Conservation (phyloP, 2,329 filamentous ascomycete species). For the Periconia sp. region DNA sequence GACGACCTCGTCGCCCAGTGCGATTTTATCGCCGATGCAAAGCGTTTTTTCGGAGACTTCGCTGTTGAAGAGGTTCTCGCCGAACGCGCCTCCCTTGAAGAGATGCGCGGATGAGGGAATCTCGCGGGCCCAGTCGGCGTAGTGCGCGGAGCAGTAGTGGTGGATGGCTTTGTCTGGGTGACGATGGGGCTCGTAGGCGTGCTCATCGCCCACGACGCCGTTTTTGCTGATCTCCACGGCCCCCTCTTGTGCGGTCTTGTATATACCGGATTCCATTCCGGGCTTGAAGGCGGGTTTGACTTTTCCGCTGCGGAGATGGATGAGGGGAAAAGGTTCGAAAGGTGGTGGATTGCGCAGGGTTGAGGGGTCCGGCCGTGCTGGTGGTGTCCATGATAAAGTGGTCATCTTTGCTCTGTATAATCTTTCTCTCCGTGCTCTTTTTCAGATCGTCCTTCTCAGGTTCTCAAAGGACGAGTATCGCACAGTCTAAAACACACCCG, state of each 20-base stretch:
- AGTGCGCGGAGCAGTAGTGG: slow-evolving; percentile 63
- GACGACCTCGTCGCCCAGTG: slow-evolving; percentile 52
- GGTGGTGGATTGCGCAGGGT: slow-evolving; percentile 22
- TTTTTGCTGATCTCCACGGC: slow-evolving; percentile 51
- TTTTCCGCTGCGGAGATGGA: slow-evolving; percentile 60
- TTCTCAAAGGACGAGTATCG: no score
- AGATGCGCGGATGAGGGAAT: slow-evolving; percentile 54
- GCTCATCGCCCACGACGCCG: slow-evolving; percentile 63
- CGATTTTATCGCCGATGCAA: slow-evolving; percentile 65
- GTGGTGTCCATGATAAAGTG: slow-evolving; percentile 10
- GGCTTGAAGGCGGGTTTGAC: slow-evolving; percentile 58
- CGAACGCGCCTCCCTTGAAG: slow-evolving; percentile 63
- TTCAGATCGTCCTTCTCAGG: no score
- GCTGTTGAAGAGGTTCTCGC: slow-evolving; percentile 63
- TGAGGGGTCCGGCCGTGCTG: slow-evolving; percentile 21
- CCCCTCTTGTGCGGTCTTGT: slow-evolving; percentile 51
- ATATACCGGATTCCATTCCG: slow-evolving; percentile 57
- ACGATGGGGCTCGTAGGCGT: slow-evolving; percentile 64
- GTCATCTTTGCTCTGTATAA: not conserved
- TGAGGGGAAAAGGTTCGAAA: slow-evolving; percentile 49
- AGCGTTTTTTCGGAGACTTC: slow-evolving; percentile 65
- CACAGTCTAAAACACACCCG: no score
- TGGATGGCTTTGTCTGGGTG: slow-evolving; percentile 66
- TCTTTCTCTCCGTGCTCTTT: no score
- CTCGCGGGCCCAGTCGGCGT: slow-evolving; percentile 56